Evolutionary conservation across 805 yeast species (phyloP).

Genomic region (Brettanomyces naardenensis): DNA sequence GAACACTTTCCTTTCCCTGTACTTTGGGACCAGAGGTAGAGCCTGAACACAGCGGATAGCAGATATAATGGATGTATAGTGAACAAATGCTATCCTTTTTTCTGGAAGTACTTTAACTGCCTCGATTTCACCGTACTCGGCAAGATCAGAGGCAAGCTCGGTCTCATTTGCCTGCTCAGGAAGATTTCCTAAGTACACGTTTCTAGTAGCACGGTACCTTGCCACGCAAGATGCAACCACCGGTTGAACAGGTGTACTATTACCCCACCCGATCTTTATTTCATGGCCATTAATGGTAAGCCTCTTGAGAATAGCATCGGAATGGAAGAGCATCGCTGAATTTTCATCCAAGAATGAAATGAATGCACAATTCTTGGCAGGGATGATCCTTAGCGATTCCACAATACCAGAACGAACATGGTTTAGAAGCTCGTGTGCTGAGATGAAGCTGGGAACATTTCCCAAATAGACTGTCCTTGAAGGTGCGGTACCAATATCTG

Average conservation of each 20-base stretch:
- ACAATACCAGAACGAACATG: slow-evolving; percentile 88
- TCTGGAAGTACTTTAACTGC: slow-evolving; percentile 71
- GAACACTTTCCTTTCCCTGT: slow-evolving; percentile 69
- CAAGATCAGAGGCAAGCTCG: slow-evolving; percentile 58
- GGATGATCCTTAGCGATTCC: slow-evolving; percentile 71
- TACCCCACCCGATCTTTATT: slow-evolving; percentile 91
- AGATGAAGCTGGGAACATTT: slow-evolving; percentile 73
- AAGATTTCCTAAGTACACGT: slow-evolving; percentile 81
- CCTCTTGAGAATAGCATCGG: slow-evolving; percentile 84
- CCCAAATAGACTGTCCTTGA: slow-evolving; percentile 89
- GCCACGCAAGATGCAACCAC: slow-evolving; percentile 69
- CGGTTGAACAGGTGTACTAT: slow-evolving; percentile 65
- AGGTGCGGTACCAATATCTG: slow-evolving; percentile 15
- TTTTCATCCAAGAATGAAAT: slow-evolving; percentile 84
- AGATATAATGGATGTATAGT: slow-evolving; percentile 74
- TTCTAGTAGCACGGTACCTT: slow-evolving; percentile 87
- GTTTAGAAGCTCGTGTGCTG: slow-evolving; percentile 75
- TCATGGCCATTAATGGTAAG: slow-evolving; percentile 74
- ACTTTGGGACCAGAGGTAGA: slow-evolving; percentile 60
- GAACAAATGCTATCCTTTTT: slow-evolving; percentile 85
- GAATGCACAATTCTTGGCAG: slow-evolving; percentile 83
- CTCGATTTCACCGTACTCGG: slow-evolving; percentile 76
- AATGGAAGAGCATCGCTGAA: slow-evolving; percentile 83
- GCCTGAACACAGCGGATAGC: slow-evolving; percentile 83
- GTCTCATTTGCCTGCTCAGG: slow-evolving; percentile 53